Base-by-base conservation (phyloP, 345 rosid species). In the Ceriops tagal region DNA sequence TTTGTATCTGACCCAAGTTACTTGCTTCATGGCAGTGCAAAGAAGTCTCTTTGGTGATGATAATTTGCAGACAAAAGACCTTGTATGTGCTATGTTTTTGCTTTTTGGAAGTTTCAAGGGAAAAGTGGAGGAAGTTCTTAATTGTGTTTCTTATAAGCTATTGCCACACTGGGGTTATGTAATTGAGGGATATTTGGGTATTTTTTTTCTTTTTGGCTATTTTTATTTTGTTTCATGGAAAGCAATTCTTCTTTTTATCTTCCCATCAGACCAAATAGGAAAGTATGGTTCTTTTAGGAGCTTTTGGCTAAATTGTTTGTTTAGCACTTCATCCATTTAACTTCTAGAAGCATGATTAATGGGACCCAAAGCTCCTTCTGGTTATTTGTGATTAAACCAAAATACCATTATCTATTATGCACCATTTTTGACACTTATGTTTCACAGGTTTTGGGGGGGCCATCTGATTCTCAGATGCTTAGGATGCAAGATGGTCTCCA, bases 381-480 rank as follows among this genome's bases (percentile, higher is more conserved):
- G 35, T 64, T 34, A 58, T 65, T 68, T 20, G 21, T 62, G n/a
- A 28, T 7, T 10, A 31, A 34, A 16, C 27, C 16, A 8, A 20
- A 55, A 51, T 64, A 21, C 6, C 31, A 34, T 15, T 62, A 39
- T 34, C 34, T 16, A 2, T 22, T 5, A 47, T 16, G 3, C 56
- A 37, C 10, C 35, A 10, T 15, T n/a, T 49, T 74, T 69, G 53
- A 34, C 53, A 8, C 70, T 2, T 70, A 43, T 68, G 27, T 76
- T 61, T 68, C 62, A 6, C 67, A 89, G 95, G 86, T 81, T 59
- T 77, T 78, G 71, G 96, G 84, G 64, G 93, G 88, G 63, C 81
- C 79, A 68, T 81, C 81, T 26, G 83, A 84, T 65, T 73, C 68
- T 71, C 85, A 77, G 55, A 79, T 79, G 80, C 64, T 77, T 24